Evolutionary conservation across 805 yeast species (phyloP), one percentile per base, ranked within the genome.

Genomic region (Yarrowia sp.): DNA sequence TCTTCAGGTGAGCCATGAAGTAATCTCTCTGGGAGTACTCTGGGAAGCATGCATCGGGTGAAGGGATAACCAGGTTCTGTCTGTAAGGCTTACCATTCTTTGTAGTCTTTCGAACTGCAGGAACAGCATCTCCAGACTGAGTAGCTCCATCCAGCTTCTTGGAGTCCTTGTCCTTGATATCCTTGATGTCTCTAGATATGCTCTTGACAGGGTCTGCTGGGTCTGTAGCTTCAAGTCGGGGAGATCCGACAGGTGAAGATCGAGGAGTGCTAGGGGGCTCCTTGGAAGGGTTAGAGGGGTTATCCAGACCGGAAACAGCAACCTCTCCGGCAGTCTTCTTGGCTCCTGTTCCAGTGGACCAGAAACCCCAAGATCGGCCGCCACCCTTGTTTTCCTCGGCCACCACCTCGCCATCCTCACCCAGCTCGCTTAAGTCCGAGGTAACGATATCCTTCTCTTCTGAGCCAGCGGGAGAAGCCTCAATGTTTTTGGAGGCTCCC

Each of bases 281-380:
- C 22, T 67, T 57, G 41, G 72, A 74, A 5, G 75, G 69, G 8
- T 66, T 66, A 0, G 76, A 73, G 4, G 22, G 9, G 14, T 17
- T n/a, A 11, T 55, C 61, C 14, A 55, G 36, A 22, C 77, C 77
- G 5, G 70, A 65, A 8, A 75, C 69, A 0, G 78, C 78, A 11
- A 75, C 67, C 45, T 74, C 72, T 1, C 72, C 68, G 1, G 61
- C 66, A 9, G 61, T 55, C 38, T 55, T 55, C 4, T 47, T 58
- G 15, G 41, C 53, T 3, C 66, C 53, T 5, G 61, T 65, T 10
- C 67, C 65, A 7, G 65, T 39, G 1, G 74, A 67, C 77, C 77
- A 75, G 64, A 75, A 74, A 3, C 73, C 77, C 77, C 77, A 75
- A 3, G 74, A 66, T n/a, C 69, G 50, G 31, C 69, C 67, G 1